A percentile compares a stretch with the other conserved stretches of the same genome.
Evolutionary conservation across 768 basidiomycete genomes (phyloP).

Genomic region (Mycena epipterygia): DNA sequence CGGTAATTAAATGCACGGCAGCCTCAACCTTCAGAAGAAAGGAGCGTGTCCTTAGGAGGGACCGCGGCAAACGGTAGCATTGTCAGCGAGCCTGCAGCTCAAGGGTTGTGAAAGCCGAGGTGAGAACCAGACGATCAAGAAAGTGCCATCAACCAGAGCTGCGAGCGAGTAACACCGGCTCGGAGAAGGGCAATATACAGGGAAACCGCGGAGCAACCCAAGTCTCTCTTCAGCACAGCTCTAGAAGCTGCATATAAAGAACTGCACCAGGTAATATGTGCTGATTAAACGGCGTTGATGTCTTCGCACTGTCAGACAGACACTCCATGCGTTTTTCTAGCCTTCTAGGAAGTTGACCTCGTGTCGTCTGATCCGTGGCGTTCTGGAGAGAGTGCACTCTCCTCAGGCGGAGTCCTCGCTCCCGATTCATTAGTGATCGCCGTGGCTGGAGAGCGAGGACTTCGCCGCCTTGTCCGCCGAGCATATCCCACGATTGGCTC

Average conservation of each 20-base stretch:
- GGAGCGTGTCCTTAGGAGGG: background rate
- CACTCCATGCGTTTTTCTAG: constrained; percentile 1
- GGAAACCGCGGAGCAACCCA: background rate
- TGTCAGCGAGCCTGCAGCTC: background rate
- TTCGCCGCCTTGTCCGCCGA: too few relatives aligned
- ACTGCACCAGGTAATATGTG: background rate
- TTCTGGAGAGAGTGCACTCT: too few relatives aligned
- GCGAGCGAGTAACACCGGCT: too few relatives aligned
- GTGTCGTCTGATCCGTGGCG: constrained; percentile 13
- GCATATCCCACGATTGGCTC: too few relatives aligned
- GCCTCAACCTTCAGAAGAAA: constrained; percentile 6
- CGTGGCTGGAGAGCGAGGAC: too few relatives aligned
- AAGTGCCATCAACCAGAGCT: too few relatives aligned
- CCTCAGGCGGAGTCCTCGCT: too few relatives aligned
- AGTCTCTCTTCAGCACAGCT: background rate
- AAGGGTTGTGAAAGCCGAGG: background rate
- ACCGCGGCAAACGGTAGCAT: background rate
- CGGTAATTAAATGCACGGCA: constrained; percentile 17
- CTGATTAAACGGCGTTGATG: constrained; percentile 14
- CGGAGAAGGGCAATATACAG: too few relatives aligned
- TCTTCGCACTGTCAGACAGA: constrained; percentile 31
- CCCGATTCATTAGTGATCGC: too few relatives aligned
- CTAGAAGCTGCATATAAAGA: too few relatives aligned
- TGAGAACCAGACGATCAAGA: too few relatives aligned
- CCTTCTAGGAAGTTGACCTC: constrained; percentile 20